Evolutionary conservation across 352 stramenopile genomes (phyloP).

Genomic region (Globisporangium solare): DNA sequence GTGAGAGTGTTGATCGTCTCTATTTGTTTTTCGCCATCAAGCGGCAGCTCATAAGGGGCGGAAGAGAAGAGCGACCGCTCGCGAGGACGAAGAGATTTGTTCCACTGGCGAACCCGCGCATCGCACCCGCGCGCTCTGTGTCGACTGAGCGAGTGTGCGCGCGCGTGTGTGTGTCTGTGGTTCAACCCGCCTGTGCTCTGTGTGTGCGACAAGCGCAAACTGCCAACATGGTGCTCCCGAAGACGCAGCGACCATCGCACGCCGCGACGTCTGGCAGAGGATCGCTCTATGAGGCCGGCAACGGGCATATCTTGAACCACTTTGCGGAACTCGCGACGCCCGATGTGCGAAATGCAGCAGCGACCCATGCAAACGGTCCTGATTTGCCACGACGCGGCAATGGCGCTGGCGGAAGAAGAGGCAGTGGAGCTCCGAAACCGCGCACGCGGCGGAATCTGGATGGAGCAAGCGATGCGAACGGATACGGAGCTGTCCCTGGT

Average conservation of each 20-base stretch:
- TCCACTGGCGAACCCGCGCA: background rate
- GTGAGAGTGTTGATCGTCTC: background rate
- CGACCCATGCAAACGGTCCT: background rate
- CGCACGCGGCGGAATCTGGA: slow-evolving; percentile 13
- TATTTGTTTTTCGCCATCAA: background rate
- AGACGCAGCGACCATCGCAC: background rate
- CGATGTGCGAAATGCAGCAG: slow-evolving; percentile 4
- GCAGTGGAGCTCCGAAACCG: background rate
- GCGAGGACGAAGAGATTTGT: background rate
- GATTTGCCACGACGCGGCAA: background rate
- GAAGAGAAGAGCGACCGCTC: slow-evolving; percentile 4
- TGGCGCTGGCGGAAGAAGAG: background rate
- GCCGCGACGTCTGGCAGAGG: slow-evolving; percentile 10
- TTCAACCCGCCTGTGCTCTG: background rate
- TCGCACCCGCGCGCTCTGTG: background rate
- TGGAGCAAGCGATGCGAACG: slow-evolving; percentile 1
- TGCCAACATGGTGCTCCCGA: slow-evolving; percentile 14
- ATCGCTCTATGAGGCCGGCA: slow-evolving; percentile 44
- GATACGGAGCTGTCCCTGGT: background rate
- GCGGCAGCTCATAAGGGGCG: background rate
- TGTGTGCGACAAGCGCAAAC: background rate
- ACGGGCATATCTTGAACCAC: slow-evolving; percentile 54
- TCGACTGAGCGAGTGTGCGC: too few species aligned
- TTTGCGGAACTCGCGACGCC: slow-evolving; percentile 52
- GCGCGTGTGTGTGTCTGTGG: background rate